Base-by-base conservation (phyloP, 2,329 filamentous ascomycete species). In the Paracamarosporium sp. region DNA sequence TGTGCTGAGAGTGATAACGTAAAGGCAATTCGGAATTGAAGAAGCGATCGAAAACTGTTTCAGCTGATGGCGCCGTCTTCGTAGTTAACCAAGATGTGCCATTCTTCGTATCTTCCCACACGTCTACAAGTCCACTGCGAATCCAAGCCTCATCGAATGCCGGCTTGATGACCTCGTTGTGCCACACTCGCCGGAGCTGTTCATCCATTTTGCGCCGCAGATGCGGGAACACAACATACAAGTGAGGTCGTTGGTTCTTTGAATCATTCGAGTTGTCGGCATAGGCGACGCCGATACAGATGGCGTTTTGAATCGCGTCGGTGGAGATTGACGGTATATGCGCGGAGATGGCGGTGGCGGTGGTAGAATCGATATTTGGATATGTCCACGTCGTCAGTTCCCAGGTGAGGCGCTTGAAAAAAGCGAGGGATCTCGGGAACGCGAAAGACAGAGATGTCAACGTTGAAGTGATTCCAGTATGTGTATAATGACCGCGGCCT, bases 191-290 rank as follows among this genome's bases (percentile, higher is more conserved):
- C 24, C 67, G 53, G 52, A 70, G 66, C 1, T 12, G 17, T 11
- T 36, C 56, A 27, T 58, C 27, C 25, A 53, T 8, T 30, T 17
- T 30, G n/a, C 36, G 51, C 7, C n/a, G 17, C 1, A 51, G 41
- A 17, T 65, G 43, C 12, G 66, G 67, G 15, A 70, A 70, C 5
- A 69, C 36, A 48, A 70, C 36, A 46, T 62, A 64, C 22, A 68
- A 38, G 5, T 59, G 53, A 3, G 62, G 58, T 15, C 25, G 50
- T 13, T 17, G 33, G 7, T 53, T 38, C 20, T 50, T 22, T 9
- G 31, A 30, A 24, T 38, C 41, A 36, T 56, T 45, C 1, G 53
- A 9, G 11, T 20, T 20, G 30, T 46, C 43, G 5, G 13, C 8
- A 38, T 57, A 60, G 15, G 50, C 55, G 28, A 50, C 55, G 27